Conservation (phyloP, 2,329 filamentous ascomycete genomes). For the Pseudopithomyces maydicus region DNA sequence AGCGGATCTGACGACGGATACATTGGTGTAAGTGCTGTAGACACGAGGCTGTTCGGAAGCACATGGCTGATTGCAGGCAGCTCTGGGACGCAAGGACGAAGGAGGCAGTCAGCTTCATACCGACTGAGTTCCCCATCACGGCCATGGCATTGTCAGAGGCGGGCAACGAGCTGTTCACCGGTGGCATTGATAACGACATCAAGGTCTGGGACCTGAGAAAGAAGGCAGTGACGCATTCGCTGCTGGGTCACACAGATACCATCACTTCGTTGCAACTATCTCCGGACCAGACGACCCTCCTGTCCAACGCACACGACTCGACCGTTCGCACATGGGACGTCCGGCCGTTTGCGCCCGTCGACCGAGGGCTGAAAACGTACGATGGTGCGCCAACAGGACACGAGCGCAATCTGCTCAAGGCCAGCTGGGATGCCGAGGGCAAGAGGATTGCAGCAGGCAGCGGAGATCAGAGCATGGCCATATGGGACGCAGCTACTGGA, state of each 20-base stretch:
- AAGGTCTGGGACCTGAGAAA: constrained; percentile 97
- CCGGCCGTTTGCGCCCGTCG: constrained; percentile 86
- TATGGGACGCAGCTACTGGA: constrained; percentile 88
- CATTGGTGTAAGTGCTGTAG: constrained; percentile 63
- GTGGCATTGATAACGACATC: constrained; percentile 96
- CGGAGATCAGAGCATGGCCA: constrained; percentile 85
- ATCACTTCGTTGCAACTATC: constrained; percentile 90
- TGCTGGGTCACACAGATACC: constrained; percentile 90
- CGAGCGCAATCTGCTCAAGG: constrained; percentile 89
- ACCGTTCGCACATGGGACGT: constrained; percentile 97
- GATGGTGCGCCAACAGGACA: constrained; percentile 87
- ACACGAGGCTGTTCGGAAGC: background rate
- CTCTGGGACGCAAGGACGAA: constrained; percentile 96
- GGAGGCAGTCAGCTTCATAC: constrained; percentile 82
- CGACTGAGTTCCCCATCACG: constrained; percentile 91
- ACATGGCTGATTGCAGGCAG: constrained; percentile 30
- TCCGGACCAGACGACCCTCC: constrained; percentile 85
- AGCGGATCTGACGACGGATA: constrained; percentile 93
- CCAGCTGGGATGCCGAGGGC: constrained; percentile 86
- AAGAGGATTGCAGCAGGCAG: constrained; percentile 88
- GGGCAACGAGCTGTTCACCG: constrained; percentile 92
- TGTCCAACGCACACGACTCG: constrained; percentile 93
- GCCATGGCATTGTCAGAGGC: constrained; percentile 90
- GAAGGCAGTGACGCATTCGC: constrained; percentile 82
- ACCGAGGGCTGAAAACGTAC: constrained; percentile 84